Percentiles rank a stretch among this genome's conserved stretches.
Evolutionary conservation across 768 basidiomycete species (phyloP).

Genomic region (Tulasnella sp.): DNA sequence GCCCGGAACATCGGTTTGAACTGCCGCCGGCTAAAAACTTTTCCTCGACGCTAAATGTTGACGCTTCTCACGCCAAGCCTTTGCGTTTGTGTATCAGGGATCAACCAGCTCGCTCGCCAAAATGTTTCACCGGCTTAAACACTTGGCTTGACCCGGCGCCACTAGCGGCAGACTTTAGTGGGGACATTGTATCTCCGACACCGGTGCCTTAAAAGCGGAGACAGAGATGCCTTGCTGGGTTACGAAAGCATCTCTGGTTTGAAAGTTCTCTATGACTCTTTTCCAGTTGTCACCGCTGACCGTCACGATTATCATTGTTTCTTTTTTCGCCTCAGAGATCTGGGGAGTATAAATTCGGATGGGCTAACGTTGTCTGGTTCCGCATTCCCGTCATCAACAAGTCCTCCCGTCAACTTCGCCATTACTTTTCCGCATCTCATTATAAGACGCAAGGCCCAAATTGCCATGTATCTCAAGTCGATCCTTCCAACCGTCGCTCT

Average conservation of each 20-base stretch:
- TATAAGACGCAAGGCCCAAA: background rate
- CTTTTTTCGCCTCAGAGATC: background rate
- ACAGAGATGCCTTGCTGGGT: background rate
- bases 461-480: background rate
- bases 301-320: background rate
- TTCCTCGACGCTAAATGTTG: too few relatives aligned
- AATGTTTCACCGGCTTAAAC: background rate
- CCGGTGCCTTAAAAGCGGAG: background rate
- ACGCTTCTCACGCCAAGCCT: too few relatives aligned
- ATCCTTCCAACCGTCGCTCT: background rate
- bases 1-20: too few relatives aligned
- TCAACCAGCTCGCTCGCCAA: too few relatives aligned
- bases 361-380: background rate
- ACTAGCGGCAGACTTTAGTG: background rate
- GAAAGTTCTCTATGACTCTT: background rate
- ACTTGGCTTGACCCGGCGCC: background rate
- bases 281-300: background rate
- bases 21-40: too few relatives aligned
- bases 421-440: background rate
- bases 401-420: background rate
- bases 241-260: background rate
- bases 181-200: background rate
- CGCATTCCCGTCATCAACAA: background rate
- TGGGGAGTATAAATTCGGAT: background rate
- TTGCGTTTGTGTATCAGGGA: too few relatives aligned